A percentile compares a stretch with the other conserved stretches of the same genome.
These are phyloP conservation scores for Phytophthora parvispora DNA, from an alignment of 352 stramenopile genomes.

Conservation along the genomic window DNA sequence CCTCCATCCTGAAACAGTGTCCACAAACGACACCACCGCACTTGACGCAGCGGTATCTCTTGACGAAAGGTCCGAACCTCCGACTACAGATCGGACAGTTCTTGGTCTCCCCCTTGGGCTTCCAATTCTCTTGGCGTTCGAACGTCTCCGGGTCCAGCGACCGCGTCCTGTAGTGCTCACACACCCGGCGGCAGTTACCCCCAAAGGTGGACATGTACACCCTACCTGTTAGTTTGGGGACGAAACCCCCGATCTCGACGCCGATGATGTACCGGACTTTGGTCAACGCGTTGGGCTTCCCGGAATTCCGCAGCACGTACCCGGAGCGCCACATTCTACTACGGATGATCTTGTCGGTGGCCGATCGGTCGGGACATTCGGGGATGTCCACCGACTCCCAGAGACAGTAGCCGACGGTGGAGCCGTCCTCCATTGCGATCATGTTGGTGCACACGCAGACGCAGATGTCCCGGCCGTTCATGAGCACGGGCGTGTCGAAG, in stretches of 20 bases:
- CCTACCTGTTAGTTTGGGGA: slow-evolving; percentile 32
- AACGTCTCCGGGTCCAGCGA: slow-evolving; percentile 49
- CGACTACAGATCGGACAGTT: slow-evolving; percentile 34
- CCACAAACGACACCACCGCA: slow-evolving; percentile 40
- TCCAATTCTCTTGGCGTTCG: slow-evolving; percentile 34
- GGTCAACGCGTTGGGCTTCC: slow-evolving; percentile 37
- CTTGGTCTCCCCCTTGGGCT: slow-evolving; percentile 27
- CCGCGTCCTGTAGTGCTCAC: slow-evolving; percentile 48
- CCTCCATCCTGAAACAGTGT: slow-evolving; percentile 34
- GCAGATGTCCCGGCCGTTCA: slow-evolving; percentile 49
- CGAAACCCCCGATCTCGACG: slow-evolving; percentile 31
- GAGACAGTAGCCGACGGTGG: slow-evolving; percentile 67
- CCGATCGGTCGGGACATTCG: slow-evolving; percentile 38
- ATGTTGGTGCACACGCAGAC: slow-evolving; percentile 44
- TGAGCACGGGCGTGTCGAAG: slow-evolving; percentile 49
- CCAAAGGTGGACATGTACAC: slow-evolving; percentile 58
- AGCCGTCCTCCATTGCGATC: slow-evolving; percentile 24
- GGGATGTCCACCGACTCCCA: slow-evolving; percentile 62
- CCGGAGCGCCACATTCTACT: slow-evolving; percentile 55
- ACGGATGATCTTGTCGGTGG: slow-evolving; percentile 41
- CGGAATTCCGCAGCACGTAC: slow-evolving; percentile 55
- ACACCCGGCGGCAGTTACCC: slow-evolving; percentile 49
- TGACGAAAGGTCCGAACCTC: slow-evolving; percentile 40
- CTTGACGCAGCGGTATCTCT: slow-evolving; percentile 35
- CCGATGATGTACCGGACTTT: slow-evolving; percentile 66